Evolutionary conservation across 2,329 filamentous ascomycete species (phyloP).

Genomic region (Colletotrichum sp.): DNA sequence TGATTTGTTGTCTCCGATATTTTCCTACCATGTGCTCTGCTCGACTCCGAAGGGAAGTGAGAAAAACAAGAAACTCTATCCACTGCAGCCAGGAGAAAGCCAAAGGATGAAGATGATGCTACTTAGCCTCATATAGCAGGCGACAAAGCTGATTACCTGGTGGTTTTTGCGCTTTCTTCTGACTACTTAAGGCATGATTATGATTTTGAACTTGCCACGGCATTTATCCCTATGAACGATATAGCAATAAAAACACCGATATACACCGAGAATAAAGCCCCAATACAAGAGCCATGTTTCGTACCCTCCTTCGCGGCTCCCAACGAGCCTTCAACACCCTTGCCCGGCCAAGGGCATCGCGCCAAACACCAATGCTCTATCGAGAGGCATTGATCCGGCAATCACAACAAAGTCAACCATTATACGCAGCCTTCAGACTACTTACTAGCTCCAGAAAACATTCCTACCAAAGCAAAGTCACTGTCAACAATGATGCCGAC

Average conservation of each 20-base stretch:
- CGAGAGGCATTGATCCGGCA: background rate
- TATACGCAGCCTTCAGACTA: background rate
- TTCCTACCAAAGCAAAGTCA: background rate
- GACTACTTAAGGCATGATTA: accelerated
- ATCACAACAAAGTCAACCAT: accelerated
- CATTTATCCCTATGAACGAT: too few species aligned
- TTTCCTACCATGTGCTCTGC: background rate
- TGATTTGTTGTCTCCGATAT: background rate
- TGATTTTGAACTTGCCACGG: background rate
- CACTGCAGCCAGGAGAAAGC: too few species aligned
- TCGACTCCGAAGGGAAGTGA: accelerated
- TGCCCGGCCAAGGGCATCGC: background rate
- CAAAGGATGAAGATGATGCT: background rate
- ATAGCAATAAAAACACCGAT: too few species aligned
- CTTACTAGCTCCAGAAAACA: accelerated
- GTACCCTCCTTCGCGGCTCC: background rate
- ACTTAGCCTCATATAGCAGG: accelerated
- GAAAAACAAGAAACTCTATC: background rate
- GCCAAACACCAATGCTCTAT: background rate
- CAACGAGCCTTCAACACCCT: background rate
- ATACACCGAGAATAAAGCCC: background rate
- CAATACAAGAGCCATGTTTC: background rate
- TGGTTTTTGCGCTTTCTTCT: background rate
- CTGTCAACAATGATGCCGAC: accelerated
- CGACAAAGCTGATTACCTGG: background rate